phyloP scores from a whole-genome alignment of 768 basidiomycete species.

The Mrakia gelida region DNA sequence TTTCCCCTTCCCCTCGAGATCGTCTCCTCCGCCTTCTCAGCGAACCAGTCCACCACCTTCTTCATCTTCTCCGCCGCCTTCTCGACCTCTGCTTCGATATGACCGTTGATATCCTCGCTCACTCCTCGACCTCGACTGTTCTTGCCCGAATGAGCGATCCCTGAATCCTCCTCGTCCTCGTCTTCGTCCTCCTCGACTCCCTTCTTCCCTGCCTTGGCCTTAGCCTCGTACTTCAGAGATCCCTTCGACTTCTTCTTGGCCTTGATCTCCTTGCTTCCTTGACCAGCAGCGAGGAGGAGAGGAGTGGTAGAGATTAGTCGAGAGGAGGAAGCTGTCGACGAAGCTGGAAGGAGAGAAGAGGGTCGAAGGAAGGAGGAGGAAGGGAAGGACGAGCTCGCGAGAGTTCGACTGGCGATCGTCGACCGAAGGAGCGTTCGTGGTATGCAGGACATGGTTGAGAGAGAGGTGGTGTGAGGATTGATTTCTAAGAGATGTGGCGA shows the following conservation, averaged over 20 bases:
- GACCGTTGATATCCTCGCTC: background rate
- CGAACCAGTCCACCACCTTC: slow-evolving; percentile 14
- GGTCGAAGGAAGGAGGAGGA: background rate
- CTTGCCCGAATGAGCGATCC: background rate
- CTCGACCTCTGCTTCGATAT: slow-evolving; percentile 1
- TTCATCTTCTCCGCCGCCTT: slow-evolving; percentile 27
- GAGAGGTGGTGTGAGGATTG: too few species aligned
- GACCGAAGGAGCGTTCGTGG: slow-evolving; percentile 1
- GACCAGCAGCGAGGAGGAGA: slow-evolving; percentile 13
- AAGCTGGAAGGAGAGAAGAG: background rate
- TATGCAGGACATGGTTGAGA: slow-evolving; percentile 1
- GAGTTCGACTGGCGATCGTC: background rate
- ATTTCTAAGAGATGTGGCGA: too few species aligned
- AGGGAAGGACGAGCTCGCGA: background rate
- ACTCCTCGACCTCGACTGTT: background rate
- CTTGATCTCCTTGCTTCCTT: slow-evolving; percentile 22
- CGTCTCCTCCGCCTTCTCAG: slow-evolving; percentile 18
- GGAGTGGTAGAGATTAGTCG: slow-evolving; percentile 6
- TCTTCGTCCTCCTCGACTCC: slow-evolving; percentile 23
- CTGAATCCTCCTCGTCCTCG: slow-evolving; percentile 9
- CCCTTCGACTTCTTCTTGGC: slow-evolving; percentile 29
- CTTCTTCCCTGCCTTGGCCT: slow-evolving; percentile 15
- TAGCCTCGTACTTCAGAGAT: background rate
- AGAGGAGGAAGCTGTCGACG: background rate
- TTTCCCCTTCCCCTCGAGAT: slow-evolving; percentile 19